Evolutionary conservation across 441 rosid genomes (phyloP).

Genomic region (Bruguiera hainesii): DNA sequence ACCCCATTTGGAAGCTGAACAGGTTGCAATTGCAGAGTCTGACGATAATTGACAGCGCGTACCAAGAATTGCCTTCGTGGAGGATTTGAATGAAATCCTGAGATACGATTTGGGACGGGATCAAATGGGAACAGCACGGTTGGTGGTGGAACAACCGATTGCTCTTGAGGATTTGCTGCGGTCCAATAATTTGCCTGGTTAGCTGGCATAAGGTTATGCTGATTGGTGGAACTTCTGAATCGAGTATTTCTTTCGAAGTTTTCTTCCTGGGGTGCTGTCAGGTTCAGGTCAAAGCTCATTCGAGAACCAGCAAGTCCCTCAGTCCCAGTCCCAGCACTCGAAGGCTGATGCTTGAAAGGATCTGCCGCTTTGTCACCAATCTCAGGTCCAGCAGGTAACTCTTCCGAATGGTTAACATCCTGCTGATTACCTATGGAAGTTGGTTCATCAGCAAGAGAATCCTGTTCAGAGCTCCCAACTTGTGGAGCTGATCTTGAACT

Average conservation of each 20-base stretch:
- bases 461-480: slow-evolving; percentile 1
- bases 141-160: slow-evolving; percentile 4
- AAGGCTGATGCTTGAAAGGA: neutral
- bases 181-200: neutral
- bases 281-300: neutral
- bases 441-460: neutral
- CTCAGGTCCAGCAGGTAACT: neutral
- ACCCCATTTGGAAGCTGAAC: slow-evolving; percentile 14
- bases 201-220: slow-evolving; percentile 1
- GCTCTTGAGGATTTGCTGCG: slow-evolving; percentile 1
- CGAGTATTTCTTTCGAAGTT: slow-evolving; percentile 28
- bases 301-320: neutral
- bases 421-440: neutral
- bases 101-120: neutral
- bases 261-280: slow-evolving; percentile 10
- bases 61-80: neutral
- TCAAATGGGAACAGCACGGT: neutral
- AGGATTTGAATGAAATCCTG: neutral
- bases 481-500: slow-evolving; percentile 19
- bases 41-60: neutral
- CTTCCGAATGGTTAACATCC: slow-evolving; percentile 6
- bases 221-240: slow-evolving; percentile 15
- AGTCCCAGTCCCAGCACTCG: neutral
- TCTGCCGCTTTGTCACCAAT: neutral
- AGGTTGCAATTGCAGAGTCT: slow-evolving; percentile 6